Percentiles rank a stretch among this genome's conserved stretches.
Evolutionary conservation across 2,329 filamentous ascomycete genomes (phyloP).

Genomic region (Myriosclerotinia duriaeana): DNA sequence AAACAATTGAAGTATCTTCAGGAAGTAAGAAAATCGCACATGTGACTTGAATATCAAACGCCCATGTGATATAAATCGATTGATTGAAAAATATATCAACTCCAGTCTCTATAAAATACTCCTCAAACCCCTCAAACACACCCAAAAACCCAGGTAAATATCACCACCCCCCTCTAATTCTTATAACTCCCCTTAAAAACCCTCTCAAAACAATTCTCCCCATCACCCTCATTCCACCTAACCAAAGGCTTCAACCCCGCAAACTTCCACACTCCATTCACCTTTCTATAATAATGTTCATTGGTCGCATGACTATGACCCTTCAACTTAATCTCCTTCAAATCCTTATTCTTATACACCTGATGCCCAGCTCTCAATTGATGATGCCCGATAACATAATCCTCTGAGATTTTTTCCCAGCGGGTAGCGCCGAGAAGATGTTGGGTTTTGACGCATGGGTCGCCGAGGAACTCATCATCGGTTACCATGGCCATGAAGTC

Average conservation of each 20-base stretch:
- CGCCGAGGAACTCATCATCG: constrained; percentile 56
- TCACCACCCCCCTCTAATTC: neutral
- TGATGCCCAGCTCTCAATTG: constrained; percentile 35
- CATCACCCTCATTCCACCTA: constrained; percentile 34
- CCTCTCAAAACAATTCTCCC: constrained; percentile 34
- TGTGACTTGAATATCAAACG: too few relatives aligned
- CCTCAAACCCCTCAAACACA: neutral
- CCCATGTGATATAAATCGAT: too few relatives aligned
- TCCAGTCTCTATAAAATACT: neutral
- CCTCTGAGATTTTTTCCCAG: constrained; percentile 58
- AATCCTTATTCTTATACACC: constrained; percentile 28
- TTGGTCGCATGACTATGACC: constrained; percentile 37
- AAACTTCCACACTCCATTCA: constrained; percentile 38
- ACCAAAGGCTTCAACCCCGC: constrained; percentile 37
- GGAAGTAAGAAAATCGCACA: too few relatives aligned
- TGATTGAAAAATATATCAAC: too few relatives aligned
- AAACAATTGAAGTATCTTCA: too few relatives aligned
- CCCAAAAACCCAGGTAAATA: neutral
- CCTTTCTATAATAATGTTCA: constrained; percentile 36
- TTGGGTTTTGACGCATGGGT: constrained; percentile 62
- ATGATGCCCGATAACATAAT: constrained; percentile 54
- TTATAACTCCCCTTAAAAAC: constrained; percentile 35
- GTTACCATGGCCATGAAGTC: constrained; percentile 63
- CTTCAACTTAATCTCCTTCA: constrained; percentile 32
- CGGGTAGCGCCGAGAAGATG: constrained; percentile 61